Conservation (phyloP, 306 rosid genomes). For the Vachellia pachyceras region DNA sequence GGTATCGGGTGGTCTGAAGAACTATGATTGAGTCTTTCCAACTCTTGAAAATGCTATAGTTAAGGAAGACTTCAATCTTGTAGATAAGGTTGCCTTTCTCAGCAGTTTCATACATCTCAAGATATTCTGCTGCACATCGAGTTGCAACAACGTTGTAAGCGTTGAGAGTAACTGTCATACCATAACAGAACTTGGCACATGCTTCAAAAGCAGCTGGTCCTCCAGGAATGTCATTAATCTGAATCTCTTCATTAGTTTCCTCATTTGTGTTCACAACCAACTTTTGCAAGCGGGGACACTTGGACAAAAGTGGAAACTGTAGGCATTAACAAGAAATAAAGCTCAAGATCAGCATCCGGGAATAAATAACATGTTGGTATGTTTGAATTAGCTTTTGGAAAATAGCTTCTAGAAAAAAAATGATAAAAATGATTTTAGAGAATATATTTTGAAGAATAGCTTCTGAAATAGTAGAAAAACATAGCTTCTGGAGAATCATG, state of each 20-base stretch:
- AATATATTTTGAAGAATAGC: no score
- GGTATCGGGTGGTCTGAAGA: slow-evolving; percentile 5
- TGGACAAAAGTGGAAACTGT: slow-evolving; percentile 2
- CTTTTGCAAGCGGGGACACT: slow-evolving; percentile 1
- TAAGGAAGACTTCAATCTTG: slow-evolving; percentile 17
- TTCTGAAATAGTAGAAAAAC: no score
- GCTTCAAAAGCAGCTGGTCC: slow-evolving; percentile 7
- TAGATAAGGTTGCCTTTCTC: slow-evolving; percentile 3
- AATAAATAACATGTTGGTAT: neutral
- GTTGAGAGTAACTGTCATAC: neutral
- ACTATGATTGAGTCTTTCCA: slow-evolving; percentile 1
- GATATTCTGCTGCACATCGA: neutral
- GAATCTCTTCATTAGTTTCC: neutral
- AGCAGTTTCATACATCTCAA: slow-evolving; percentile 5
- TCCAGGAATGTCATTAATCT: slow-evolving; percentile 3
- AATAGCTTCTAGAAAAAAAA: no score
- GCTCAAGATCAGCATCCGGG: neutral
- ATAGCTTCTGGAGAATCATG: no score
- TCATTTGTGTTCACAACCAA: neutral
- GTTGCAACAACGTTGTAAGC: slow-evolving; percentile 2
- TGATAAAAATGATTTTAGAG: no score
- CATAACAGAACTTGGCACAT: slow-evolving; percentile 19
- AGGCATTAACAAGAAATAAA: neutral
- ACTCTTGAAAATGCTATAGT: slow-evolving; percentile 4
- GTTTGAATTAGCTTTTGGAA: no score